Evolutionary conservation across 192 early-diverging fungal genomes (phyloP), one percentile per base, ranked within the genome.

Genomic region (Phycomyces blakesleeanus): DNA sequence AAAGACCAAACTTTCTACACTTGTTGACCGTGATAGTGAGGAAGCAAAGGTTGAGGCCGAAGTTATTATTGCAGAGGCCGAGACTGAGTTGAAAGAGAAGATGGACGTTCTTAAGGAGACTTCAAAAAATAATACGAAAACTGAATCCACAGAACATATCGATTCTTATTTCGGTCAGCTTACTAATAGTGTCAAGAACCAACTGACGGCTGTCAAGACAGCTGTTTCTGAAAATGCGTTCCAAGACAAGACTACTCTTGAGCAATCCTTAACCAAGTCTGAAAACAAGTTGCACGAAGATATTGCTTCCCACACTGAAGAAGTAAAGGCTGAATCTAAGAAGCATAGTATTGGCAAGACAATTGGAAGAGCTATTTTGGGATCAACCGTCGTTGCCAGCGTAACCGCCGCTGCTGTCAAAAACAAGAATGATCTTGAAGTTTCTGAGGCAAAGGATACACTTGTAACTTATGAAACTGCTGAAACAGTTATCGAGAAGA

Each of bases 11-110:
- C 39, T 63, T 54, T 26, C 51, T 9, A 20, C 0, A n/a, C 40
- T 63, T 7, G 44, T 47, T 18, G 18, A 47, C 3, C 44, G 18
- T n/a, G 51, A 53, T 25, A 51, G 51, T 10, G 38, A 63, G 20
- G 51, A 63, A 40, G 51, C 51, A 7, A 27, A 63, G 24, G 38
- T 22, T 3, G 51, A 54, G 16, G 40, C 53, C 16, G 24, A 41
- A 21, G 34, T 25, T 1, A 34, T 63, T 2, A 40, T 63, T 54
- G 51, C 61, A 7, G 38, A 63, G 39, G 61, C 61, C 2, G 51
- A 52, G 25, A 15, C 40, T 54, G 61, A 63, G 53, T 38, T 63
- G 27, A 41, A 63, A 14, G 51, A 49, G 2, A 53, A 63, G 51
- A 26, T 54, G 5, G 38, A 53, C 14, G 4, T 63, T 15, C 51